Conservation (phyloP, 768 basidiomycete genomes). For the Podaxis sp. region DNA sequence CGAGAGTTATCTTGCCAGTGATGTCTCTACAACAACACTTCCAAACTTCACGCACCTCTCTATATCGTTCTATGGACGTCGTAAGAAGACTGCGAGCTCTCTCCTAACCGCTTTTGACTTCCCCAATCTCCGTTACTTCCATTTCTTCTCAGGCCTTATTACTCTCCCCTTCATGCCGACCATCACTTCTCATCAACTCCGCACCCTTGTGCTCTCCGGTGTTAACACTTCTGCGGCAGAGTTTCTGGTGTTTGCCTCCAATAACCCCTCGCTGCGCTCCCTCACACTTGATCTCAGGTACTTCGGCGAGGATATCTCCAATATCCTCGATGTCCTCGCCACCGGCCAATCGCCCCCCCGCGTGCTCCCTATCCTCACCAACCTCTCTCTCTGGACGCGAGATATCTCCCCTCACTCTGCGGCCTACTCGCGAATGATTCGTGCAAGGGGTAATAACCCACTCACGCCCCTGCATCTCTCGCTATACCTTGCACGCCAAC, state of each 20-base stretch:
- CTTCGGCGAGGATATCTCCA: background rate
- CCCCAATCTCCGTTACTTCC: conserved; percentile 12
- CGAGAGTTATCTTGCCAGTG: background rate
- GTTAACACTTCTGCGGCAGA: background rate
- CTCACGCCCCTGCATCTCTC: background rate
- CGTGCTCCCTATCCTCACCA: background rate
- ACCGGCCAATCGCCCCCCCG: background rate
- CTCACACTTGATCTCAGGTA: conserved; percentile 9
- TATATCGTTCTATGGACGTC: conserved; percentile 11
- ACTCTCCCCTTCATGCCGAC: conserved; percentile 9
- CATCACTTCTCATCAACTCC: conserved; percentile 3
- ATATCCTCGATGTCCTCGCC: background rate
- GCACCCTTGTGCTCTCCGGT: conserved; percentile 1
- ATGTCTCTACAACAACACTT: background rate
- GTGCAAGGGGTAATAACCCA: background rate
- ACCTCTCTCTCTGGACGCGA: conserved; percentile 3
- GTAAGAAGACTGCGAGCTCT: conserved; percentile 2
- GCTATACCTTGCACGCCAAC: conserved; percentile 1
- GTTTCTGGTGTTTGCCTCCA: background rate
- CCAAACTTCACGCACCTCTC: conserved; percentile 5
- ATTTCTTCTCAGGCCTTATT: conserved; percentile 13
- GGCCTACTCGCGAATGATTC: background rate
- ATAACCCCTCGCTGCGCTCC: background rate
- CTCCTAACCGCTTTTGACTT: conserved; percentile 9
- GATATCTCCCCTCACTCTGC: conserved; percentile 1